Percentiles rank a stretch among this genome's conserved stretches.
Conservation (phyloP, 257 asterid species). For the Paraleonurus japonicus region DNA sequence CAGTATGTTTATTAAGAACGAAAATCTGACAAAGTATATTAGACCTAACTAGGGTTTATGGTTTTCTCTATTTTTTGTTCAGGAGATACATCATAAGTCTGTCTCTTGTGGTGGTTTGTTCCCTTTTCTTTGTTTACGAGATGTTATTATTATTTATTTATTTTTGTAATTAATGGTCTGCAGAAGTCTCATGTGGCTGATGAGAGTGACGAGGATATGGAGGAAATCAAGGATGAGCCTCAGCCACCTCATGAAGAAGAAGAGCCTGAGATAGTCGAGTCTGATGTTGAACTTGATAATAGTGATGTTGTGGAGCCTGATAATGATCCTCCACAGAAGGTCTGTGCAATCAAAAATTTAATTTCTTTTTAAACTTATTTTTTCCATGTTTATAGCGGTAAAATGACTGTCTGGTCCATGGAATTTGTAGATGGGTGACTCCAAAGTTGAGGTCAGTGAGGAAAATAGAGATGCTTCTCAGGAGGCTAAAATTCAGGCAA, state of each 20-base stretch:
- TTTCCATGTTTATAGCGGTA: not conserved
- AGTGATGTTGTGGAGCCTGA: conserved; percentile 81
- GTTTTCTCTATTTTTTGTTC: not conserved
- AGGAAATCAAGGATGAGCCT: conserved; percentile 44
- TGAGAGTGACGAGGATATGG: conserved; percentile 76
- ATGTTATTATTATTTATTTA: not conserved
- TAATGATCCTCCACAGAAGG: conserved; percentile 87
- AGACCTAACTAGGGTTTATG: not conserved
- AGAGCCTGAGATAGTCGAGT: conserved; percentile 89
- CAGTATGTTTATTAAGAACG: not conserved
- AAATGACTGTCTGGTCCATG: not conserved
- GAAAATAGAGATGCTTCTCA: conserved; percentile 93
- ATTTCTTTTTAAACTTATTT: not conserved
- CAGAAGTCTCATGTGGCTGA: conserved; percentile 65
- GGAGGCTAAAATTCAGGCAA: conserved; percentile 84
- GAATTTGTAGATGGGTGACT: conserved; percentile 78
- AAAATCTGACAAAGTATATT: not conserved
- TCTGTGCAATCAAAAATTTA: not conserved
- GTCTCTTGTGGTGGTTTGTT: not conserved
- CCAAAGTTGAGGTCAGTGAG: conserved; percentile 82
- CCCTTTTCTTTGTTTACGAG: not conserved
- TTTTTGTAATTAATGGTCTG: not conserved
- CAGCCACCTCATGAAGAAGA: conserved; percentile 54
- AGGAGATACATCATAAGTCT: not conserved
- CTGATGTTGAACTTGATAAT: conserved; percentile 90